Evolutionary conservation across 495 filamentous ascomycete genomes (phyloP).

Genomic region (Elasticomyces elasticus): DNA sequence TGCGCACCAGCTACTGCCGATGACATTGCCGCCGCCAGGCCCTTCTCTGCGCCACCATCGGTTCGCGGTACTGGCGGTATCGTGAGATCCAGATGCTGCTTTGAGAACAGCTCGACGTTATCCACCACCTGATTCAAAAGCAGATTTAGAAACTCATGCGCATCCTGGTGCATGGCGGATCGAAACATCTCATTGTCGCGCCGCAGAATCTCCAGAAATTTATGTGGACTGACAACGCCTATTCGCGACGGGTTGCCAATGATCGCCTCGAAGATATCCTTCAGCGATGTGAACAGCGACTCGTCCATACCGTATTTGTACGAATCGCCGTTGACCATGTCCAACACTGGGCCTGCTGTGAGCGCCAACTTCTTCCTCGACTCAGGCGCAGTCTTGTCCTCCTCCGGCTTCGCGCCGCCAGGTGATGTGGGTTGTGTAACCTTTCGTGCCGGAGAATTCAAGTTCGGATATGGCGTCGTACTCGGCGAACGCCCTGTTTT

Average conservation of each 20-base stretch:
- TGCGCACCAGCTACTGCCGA: slow-evolving; percentile 17
- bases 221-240: slow-evolving; percentile 83
- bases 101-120: slow-evolving; percentile 77
- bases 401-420: slow-evolving; percentile 52
- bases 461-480: slow-evolving; percentile 18
- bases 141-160: slow-evolving; percentile 91
- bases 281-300: slow-evolving; percentile 83
- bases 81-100: slow-evolving; percentile 31
- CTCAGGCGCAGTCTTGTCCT: slow-evolving; percentile 74
- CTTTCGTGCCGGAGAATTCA: slow-evolving; percentile 18
- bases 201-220: slow-evolving; percentile 87
- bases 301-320: slow-evolving; percentile 84
- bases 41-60: slow-evolving; percentile 35
- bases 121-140: slow-evolving; percentile 93
- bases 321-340: slow-evolving; percentile 69
- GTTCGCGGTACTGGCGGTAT: slow-evolving; percentile 25
- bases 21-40: slow-evolving; percentile 20
- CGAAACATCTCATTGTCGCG: slow-evolving; percentile 97
- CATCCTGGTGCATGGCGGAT: slow-evolving; percentile 93
- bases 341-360: slow-evolving; percentile 72
- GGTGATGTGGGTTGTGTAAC: slow-evolving; percentile 20
- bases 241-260: slow-evolving; percentile 72
- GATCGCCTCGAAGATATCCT: slow-evolving; percentile 91
- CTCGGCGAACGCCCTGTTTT: slow-evolving; percentile 6
- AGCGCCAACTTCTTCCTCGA: slow-evolving; percentile 95